phyloP scores from a whole-genome alignment of 768 basidiomycete species.

The Clavaria fumosa region DNA sequence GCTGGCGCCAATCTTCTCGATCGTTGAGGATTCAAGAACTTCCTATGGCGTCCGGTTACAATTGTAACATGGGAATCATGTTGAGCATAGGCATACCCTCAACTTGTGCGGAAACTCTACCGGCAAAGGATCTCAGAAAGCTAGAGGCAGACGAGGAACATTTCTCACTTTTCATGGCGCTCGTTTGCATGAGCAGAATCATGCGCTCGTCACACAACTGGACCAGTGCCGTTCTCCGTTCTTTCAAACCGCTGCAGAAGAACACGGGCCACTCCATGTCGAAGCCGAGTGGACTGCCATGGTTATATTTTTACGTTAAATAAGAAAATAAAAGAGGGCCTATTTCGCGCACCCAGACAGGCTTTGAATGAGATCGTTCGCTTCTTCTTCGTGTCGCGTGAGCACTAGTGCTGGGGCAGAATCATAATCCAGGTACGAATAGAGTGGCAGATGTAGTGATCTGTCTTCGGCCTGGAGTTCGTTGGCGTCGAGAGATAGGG shows the following conservation, averaged over 20 bases:
- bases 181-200: slow-evolving; percentile 21
- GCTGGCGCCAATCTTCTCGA: slow-evolving; percentile 21
- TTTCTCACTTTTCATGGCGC: slow-evolving; percentile 17
- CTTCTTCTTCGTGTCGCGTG: slow-evolving; percentile 17
- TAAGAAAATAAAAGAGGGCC: not conserved
- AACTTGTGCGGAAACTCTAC: slow-evolving; percentile 20
- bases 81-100: slow-evolving; percentile 10
- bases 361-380: slow-evolving; percentile 17
- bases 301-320: not conserved
- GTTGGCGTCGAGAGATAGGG: too few relatives aligned
- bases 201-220: slow-evolving; percentile 19
- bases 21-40: slow-evolving; percentile 17
- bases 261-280: slow-evolving; percentile 23
- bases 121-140: not conserved
- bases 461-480: too few relatives aligned
- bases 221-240: slow-evolving; percentile 18
- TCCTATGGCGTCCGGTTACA: slow-evolving; percentile 10
- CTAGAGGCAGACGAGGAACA: not conserved
- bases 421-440: slow-evolving; percentile 19
- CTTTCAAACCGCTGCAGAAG: slow-evolving; percentile 5
- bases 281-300: slow-evolving; percentile 17
- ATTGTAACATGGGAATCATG: not conserved
- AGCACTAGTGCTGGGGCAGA: slow-evolving; percentile 16
- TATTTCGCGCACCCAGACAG: slow-evolving; percentile 16
- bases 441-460: slow-evolving; percentile 15